Evolutionary conservation across 179 eudicot species (phyloP), one percentile per base, ranked within the genome.

Genomic region (Vitellaria paradoxa): DNA sequence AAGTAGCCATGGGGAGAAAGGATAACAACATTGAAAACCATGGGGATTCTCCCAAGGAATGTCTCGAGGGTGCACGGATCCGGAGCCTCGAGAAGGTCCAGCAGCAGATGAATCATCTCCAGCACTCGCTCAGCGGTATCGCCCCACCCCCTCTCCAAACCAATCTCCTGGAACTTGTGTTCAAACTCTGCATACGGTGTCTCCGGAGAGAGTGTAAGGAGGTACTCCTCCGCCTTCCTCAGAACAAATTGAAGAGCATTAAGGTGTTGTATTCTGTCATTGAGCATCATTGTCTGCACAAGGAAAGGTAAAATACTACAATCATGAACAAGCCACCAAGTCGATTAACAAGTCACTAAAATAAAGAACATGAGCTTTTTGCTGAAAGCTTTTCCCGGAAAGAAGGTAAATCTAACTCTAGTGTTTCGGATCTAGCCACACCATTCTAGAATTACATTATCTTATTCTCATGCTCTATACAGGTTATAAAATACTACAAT

Each of bases 91-190:
- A 92, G 87, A 75, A 91, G 92, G 81, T 88, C 97, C 46, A 92
- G 67, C 15, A 93, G 92, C 78, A 90, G 82, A 10, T 76, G 82
- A 68, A 93, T 87, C 97, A 88, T 93, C 74, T 83, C 89, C 61
- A 85, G 74, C 70, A 87, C 89, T 6, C 88, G 81, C 69, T 80
- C 88, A 1, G 97, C 94, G 1, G 77, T 89, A 75, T 90, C 88
- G 6, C 98, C 98, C 98, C 98, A 93, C 8, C 98, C 98, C 86
- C 91, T 90, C 84, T 93, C 97, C 71, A 93, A 78, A 7, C 98
- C 98, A 71, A 93, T 82, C 76, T 87, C 90, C 75, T 92, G 94
- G 70, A 93, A 88, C 70, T 81, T 83, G 85, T 83, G 81, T 76
- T 93, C 97, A 63, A 91, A 88, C 49, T 83, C 90, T 4, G 87